Evolutionary conservation across 2,329 filamentous ascomycete genomes (phyloP), one percentile per base, ranked within the genome.

Genomic region (Emericellopsis atlantica): DNA sequence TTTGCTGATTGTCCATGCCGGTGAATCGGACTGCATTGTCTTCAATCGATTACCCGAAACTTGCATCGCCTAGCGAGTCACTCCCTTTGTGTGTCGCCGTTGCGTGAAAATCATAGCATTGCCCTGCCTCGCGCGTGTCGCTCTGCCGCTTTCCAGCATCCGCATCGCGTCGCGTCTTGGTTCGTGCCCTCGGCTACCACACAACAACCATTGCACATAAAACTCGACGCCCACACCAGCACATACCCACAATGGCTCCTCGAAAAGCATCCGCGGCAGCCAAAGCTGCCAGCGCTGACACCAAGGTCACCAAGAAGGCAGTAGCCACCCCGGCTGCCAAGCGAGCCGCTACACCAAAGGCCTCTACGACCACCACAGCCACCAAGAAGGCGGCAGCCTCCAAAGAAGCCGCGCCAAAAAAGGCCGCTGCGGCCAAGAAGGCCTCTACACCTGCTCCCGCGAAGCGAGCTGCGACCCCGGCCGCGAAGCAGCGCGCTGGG

Each of bases 361-460:
- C 50, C 24, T 53, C 56, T 34, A 43, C 51, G 36, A 12, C 26
- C 26, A 29, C 26, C 8, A 29, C 26, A 9, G 26, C 26, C 9
- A 29, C 32, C 8, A 35, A 15, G 52, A 59, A 46, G 44, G 51
- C 40, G 31, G 43, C 51, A 44, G 51, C 49, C 18, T 21, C 18
- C 5, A 48, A 57, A n/a, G 49, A 46, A 24, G 49, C 49, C 40
- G 46, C 53, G 39, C 39, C 51, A 3, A 54, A 51, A 45, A 55
- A 56, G 49, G 44, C 54, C 5, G 51, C 49, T 39, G 52, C 50
- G 31, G 35, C 44, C 22, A 49, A 48, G 39, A 14, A 44, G 23
- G 39, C 43, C 33, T 31, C 42, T n/a, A 55, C 55, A 49, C 44
- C 53, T 4, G 50, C 49, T 36, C 51, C 51, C 33, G 40, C 45